Percentiles rank a stretch among this genome's conserved stretches.
Evolutionary conservation across 2,329 filamentous ascomycete genomes (phyloP).

Genomic region (Fusarium burgessii): DNA sequence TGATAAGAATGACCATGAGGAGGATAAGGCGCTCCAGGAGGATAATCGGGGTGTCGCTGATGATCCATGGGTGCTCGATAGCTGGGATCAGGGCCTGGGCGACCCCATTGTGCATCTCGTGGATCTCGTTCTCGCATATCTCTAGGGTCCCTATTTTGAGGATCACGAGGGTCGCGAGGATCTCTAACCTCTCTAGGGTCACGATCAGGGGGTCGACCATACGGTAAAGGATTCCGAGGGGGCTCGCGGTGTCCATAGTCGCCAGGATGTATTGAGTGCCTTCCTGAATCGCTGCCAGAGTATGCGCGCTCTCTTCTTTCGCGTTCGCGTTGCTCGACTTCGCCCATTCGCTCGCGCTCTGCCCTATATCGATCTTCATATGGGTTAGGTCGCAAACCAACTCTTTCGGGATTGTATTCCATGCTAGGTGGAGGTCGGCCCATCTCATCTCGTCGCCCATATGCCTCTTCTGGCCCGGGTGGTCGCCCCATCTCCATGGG

Average conservation of each 20-base stretch:
- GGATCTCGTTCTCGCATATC: constrained; percentile 53
- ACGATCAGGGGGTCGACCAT: constrained; percentile 58
- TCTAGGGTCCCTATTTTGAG: constrained; percentile 52
- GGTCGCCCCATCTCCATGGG: constrained; percentile 61
- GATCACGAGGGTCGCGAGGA: constrained; percentile 56
- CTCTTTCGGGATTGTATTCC: constrained; percentile 67
- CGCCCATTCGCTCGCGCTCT: constrained; percentile 61
- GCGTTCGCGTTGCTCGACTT: constrained; percentile 58
- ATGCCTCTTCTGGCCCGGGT: constrained; percentile 56
- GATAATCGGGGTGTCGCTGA: constrained; percentile 63
- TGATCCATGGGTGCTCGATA: constrained; percentile 56
- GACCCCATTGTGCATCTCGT: constrained; percentile 52
- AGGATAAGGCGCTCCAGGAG: constrained; percentile 55
- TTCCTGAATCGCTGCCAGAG: constrained; percentile 61
- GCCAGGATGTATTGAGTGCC: constrained; percentile 54
- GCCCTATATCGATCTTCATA: constrained; percentile 68
- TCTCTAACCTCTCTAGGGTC: constrained; percentile 55
- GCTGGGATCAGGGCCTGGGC: constrained; percentile 48
- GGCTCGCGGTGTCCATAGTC: constrained; percentile 58
- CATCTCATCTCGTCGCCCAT: constrained; percentile 63
- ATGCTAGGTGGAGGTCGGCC: constrained; percentile 52
- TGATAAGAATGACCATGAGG: constrained; percentile 50
- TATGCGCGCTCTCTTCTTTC: constrained; percentile 62
- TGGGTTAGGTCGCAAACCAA: constrained; percentile 55
- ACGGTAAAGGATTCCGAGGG: constrained; percentile 60